Evolutionary conservation across 345 rosid genomes (phyloP), one percentile per base, ranked within the genome.

Genomic region (Anastatica hierochuntica): DNA sequence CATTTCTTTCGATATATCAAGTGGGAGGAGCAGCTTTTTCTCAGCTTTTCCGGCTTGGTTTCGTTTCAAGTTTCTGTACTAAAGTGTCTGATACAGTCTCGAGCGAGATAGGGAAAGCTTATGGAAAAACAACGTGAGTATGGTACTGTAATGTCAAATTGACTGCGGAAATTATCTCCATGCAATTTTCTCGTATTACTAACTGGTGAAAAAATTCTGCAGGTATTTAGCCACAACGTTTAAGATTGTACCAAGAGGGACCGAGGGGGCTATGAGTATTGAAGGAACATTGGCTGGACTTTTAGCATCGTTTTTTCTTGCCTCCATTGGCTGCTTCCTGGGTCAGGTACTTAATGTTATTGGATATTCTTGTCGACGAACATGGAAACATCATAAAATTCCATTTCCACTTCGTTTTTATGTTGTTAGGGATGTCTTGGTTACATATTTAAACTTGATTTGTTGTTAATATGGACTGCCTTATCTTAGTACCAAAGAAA

Each of bases 221-320:
- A 67, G 66, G 79, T 92, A 85, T 65, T 74, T 92, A 57, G 95
- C 80, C 40, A 92, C 98, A 17, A 80, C 77, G 11, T 77, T 92
- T 44, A 84, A 81, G 76, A 71, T 88, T 13, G 98, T 88, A 62
- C 96, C 96, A 41, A 78, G 90, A 67, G 98, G 97, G 67, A 85
- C 96, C 0, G 98, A 92, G 71, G 98, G 98, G 43, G 98, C 96
- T 61, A 77, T 92, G 44, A 88, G 97, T 71, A 67, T 75, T 58
- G 98, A 92, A 73, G 98, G 98, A 78, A 92, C 98, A 26, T 34
- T 81, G 14, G 83, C 95, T 58, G 98, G 98, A 58, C 69, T 92
- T 54, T 41, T 92, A 16, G 97, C 94, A 39, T 83, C 98, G 19
- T 51, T 81, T 31, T 41, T 70, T 59, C 88, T 92, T 65, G 94